Conservation (phyloP, 2,329 filamentous ascomycete species). For the Penicillium sp. region DNA sequence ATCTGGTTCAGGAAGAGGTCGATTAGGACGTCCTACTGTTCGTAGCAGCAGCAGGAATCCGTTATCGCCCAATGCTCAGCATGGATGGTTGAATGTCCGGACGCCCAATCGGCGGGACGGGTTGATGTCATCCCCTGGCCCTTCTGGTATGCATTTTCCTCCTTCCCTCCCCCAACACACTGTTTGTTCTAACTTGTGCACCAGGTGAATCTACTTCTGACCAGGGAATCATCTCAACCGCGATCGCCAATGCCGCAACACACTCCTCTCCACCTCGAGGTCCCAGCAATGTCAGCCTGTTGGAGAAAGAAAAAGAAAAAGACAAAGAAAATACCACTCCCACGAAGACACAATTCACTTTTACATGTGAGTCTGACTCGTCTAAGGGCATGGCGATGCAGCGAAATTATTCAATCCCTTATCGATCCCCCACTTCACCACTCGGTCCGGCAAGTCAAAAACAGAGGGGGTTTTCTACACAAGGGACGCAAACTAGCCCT, state of each 20-base stretch:
- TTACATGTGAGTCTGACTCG: constrained; percentile 89
- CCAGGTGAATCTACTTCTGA: constrained; percentile 46
- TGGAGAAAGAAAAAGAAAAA: constrained; percentile 72
- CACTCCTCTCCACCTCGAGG: constrained; percentile 60
- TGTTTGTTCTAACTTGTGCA: constrained; percentile 13
- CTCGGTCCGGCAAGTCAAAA: constrained; percentile 35
- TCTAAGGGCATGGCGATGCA: constrained; percentile 77
- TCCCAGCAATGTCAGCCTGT: constrained; percentile 75
- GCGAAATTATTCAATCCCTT: constrained; percentile 47
- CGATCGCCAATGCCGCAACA: constrained; percentile 84
- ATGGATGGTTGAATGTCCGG: constrained; percentile 54
- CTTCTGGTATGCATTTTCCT: constrained; percentile 30
- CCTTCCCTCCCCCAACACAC: neutral
- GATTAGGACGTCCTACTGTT: constrained; percentile 64
- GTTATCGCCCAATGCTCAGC: constrained; percentile 59
- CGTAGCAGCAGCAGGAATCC: constrained; percentile 61
- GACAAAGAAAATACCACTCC: constrained; percentile 68
- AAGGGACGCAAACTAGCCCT: constrained; percentile 58
- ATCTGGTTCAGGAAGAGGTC: constrained; percentile 79
- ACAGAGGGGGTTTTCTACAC: constrained; percentile 49
- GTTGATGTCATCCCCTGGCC: constrained; percentile 46
- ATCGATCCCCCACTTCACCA: constrained; percentile 35
- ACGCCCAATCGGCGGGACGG: constrained; percentile 50
- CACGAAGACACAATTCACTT: constrained; percentile 88
- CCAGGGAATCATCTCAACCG: constrained; percentile 85